Evolutionary conservation across 345 rosid genomes (phyloP).

Genomic region (Viola odorata): DNA sequence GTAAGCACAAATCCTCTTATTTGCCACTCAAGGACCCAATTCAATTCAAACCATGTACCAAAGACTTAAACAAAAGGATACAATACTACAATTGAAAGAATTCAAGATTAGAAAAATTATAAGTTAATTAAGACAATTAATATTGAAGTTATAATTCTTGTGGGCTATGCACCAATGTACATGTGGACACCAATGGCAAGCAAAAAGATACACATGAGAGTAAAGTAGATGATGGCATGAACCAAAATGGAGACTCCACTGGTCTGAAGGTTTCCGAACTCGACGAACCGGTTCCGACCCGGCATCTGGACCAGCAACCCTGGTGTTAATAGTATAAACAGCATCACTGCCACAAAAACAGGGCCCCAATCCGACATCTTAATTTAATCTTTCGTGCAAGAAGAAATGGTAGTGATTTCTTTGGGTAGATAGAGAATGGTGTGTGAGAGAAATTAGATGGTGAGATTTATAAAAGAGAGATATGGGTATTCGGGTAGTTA

Average conservation of each 20-base stretch:
- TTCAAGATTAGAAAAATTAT: no score
- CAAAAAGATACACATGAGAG: conserved; percentile 78
- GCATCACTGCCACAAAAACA: conserved; percentile 75
- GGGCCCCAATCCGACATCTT: conserved; percentile 94
- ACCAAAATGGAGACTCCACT: conserved; percentile 79
- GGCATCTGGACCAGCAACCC: conserved; percentile 84
- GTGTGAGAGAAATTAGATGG: background rate
- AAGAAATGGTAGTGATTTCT: background rate
- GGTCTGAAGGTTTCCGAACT: conserved; percentile 86
- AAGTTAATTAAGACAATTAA: no score
- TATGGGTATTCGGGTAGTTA: background rate
- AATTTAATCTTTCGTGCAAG: background rate
- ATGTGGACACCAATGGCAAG: conserved; percentile 75
- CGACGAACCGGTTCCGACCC: conserved; percentile 42
- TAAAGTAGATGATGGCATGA: conserved; percentile 69
- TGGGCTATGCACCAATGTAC: conserved; percentile 43
- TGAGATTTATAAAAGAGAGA: background rate
- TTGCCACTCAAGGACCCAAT: no score
- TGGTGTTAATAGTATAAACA: conserved; percentile 74
- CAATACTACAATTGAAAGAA: no score
- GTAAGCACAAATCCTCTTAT: no score
- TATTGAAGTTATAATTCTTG: no score
- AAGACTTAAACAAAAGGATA: no score
- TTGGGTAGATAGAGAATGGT: background rate
- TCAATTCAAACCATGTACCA: no score